Evolutionary conservation across 441 rosid genomes (phyloP).

Genomic region (Manihot esculenta): DNA sequence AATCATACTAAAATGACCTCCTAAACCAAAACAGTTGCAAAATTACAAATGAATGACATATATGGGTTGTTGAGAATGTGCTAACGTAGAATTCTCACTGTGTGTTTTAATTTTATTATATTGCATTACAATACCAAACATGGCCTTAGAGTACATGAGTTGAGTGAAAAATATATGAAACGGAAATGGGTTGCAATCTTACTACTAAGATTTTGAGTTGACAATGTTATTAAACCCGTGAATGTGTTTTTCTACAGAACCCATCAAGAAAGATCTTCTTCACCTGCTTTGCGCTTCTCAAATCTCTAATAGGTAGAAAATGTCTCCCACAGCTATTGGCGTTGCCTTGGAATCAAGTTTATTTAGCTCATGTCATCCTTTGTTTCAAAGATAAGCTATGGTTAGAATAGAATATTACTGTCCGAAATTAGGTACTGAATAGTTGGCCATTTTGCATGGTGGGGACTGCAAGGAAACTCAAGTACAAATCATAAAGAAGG

Average conservation of each 20-base stretch:
- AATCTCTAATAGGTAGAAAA: neutral
- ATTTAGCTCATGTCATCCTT: neutral
- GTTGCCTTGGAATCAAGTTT: neutral
- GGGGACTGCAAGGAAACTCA: constrained; percentile 36
- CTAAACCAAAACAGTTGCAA: constrained; percentile 6
- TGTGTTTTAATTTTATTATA: no score
- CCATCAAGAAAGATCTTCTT: no score
- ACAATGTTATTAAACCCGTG: no score
- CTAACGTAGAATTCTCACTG: no score
- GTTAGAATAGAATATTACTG: constrained; percentile 28
- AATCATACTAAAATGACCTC: constrained; percentile 3
- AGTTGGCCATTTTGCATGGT: constrained; percentile 37
- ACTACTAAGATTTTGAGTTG: no score
- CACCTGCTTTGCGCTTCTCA: no score
- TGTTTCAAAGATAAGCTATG: constrained; percentile 8
- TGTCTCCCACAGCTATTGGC: neutral
- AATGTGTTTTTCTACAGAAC: no score
- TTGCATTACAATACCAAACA: no score
- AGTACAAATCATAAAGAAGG: constrained; percentile 28
- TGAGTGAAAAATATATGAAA: no score
- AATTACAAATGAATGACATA: constrained; percentile 9
- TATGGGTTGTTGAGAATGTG: neutral
- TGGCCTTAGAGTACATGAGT: no score
- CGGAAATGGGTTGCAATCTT: neutral
- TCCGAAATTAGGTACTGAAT: constrained; percentile 5